Base-by-base conservation (phyloP, 305 asterid species). In the Fraxinus baroniana region DNA sequence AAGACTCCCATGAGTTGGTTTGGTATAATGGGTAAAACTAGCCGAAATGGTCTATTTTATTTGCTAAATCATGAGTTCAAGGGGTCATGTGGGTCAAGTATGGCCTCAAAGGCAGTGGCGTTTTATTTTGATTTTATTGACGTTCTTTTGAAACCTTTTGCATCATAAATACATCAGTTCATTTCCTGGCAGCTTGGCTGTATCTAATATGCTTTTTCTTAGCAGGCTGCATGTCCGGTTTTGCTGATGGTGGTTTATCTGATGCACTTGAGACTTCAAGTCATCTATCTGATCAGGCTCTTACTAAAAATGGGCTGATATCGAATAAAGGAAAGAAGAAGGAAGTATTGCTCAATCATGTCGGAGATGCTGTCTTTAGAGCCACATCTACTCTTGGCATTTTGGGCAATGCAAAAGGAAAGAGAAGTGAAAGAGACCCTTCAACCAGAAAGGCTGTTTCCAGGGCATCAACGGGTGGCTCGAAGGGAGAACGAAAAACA, bases 261-360 rank as follows among this genome's bases (percentile, higher is more conserved):
- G 87, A 88, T 81, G 81, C 87, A 74, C 83, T 82, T 77, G 92
- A 90, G 62, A 79, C 84, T 82, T 87, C 85, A 46, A 64, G 76
- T 86, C 86, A 85, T 79, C 92, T 87, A 79, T 84, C 88, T 4
- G 91, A 86, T 83, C 90, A 79, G 22, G 85, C 93, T 76, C 86
- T 85, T 83, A 91, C 89, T 26, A 90, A 88, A 89, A 89, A 82
- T 33, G 95, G 97, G 80, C 92, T 98, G n/a, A 79, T 86, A 78
- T 87, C 91, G 76, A 93, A 93, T 86, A 89, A 97, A 83, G 98
- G 94, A 85, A 94, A 88, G 93, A 96, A 89, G 83, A 96, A 89
- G 85, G 98, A 95, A 88, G 87, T 91, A 80, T 87, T 89, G 66
- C 97, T 94, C 30, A 94, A 96, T 79, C 94, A 93, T 74, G 94